Evolutionary conservation across 225 moss, liverwort and hornwort species (phyloP).

Genomic region (Marchantia polymorpha): DNA sequence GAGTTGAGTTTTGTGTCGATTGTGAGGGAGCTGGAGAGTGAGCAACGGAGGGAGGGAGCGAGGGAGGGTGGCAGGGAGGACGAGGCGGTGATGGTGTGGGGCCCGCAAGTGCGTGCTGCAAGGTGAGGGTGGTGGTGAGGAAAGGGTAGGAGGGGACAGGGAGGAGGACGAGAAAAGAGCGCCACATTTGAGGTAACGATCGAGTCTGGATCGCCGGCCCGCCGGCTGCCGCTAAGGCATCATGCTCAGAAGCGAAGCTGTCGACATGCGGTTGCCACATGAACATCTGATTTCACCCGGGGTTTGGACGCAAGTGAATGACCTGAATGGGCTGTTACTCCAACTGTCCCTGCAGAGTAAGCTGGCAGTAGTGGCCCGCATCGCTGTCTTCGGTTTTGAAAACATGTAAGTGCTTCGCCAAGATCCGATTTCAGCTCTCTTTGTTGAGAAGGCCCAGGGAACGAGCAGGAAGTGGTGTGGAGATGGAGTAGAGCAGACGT

Average conservation of each 20-base stretch:
- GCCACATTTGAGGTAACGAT: slow-evolving; percentile 11
- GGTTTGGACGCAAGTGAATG: slow-evolving; percentile 16
- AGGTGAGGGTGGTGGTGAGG: background rate
- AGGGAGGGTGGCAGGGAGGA: background rate
- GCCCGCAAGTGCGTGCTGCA: background rate
- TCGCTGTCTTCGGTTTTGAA: background rate
- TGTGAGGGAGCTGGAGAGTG: background rate
- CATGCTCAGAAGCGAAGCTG: slow-evolving; percentile 5
- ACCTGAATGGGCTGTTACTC: background rate
- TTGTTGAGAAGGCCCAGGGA: background rate
- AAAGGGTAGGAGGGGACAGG: background rate
- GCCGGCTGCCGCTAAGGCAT: background rate
- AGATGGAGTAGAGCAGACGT: background rate
- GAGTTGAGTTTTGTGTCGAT: too few relatives aligned
- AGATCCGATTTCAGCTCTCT: slow-evolving; percentile 8
- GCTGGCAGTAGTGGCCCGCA: slow-evolving; percentile 10
- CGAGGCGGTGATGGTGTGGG: background rate
- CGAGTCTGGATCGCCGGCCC: slow-evolving; percentile 8
- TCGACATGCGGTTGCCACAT: slow-evolving; percentile 12
- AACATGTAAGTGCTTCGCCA: slow-evolving; percentile 10
- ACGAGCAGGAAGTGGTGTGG: background rate
- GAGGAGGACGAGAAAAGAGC: slow-evolving; percentile 10
- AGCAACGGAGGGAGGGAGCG: background rate
- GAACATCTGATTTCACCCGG: slow-evolving; percentile 2
- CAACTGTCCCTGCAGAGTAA: background rate